Conservation (phyloP, 2,329 filamentous ascomycete genomes). For the Amesomyces nigricolor region DNA sequence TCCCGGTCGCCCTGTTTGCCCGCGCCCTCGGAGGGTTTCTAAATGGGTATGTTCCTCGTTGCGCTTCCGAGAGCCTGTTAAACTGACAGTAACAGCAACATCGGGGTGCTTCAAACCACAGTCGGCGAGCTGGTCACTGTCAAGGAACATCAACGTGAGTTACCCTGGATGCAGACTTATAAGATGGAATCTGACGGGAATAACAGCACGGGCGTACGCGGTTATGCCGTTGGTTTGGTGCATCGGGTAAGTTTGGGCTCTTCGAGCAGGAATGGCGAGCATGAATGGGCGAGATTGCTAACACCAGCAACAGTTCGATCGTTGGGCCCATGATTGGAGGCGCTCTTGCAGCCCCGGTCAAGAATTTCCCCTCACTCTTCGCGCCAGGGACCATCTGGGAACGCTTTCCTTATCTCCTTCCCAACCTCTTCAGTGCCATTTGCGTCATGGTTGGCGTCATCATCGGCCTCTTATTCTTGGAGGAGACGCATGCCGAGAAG, state of each 20-base stretch:
- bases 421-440: conserved; percentile 83
- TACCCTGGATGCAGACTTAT: conserved; percentile 13
- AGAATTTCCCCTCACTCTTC: conserved; percentile 73
- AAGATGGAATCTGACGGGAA: conserved; percentile 10
- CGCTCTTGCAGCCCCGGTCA: conserved; percentile 78
- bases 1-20: conserved; percentile 78
- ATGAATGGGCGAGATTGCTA: not conserved
- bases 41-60: conserved; percentile 66
- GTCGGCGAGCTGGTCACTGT: conserved; percentile 89
- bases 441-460: conserved; percentile 70
- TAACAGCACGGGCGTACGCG: conserved; percentile 77
- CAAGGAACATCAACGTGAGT: conserved; percentile 84
- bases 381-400: conserved; percentile 72
- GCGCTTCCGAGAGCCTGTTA: not conserved
- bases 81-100: conserved; percentile 57
- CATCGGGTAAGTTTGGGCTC: conserved; percentile 59
- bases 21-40: conserved; percentile 84
- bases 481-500: conserved; percentile 86
- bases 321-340: conserved; percentile 89
- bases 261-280: too few species aligned
- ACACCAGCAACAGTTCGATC: conserved; percentile 60
- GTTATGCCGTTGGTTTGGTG: conserved; percentile 99
- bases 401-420: conserved; percentile 80
- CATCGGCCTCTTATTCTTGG: conserved; percentile 78
- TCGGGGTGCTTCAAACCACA: conserved; percentile 90